Conservation (phyloP, 192 early-diverging fungal genomes). For the Linnemannia schmuckeri region DNA sequence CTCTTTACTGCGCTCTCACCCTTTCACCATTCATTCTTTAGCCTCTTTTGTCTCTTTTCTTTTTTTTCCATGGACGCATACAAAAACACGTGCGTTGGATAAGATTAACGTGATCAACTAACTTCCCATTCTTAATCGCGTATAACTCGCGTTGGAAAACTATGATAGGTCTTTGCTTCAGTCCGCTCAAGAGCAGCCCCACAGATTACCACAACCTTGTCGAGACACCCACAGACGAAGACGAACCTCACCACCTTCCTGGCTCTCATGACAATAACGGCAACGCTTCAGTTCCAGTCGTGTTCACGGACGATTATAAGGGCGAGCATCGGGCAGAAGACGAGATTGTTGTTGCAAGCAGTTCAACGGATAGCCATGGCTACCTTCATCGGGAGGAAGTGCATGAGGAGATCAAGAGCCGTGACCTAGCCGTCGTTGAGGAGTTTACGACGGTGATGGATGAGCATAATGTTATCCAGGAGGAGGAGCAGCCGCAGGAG, state of each 20-base stretch:
- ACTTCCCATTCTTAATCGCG: neutral
- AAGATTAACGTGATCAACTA: neutral
- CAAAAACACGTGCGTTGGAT: neutral
- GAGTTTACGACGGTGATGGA: constrained; percentile 16
- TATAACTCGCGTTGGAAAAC: neutral
- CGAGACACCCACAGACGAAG: constrained; percentile 38
- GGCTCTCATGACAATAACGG: neutral
- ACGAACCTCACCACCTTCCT: constrained; percentile 16
- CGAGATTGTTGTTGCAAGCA: constrained; percentile 12
- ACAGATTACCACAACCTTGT: constrained; percentile 35
- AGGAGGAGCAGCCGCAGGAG: neutral
- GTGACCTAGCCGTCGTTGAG: neutral
- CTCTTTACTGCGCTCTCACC: neutral
- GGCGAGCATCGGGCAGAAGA: neutral
- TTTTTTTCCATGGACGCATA: neutral
- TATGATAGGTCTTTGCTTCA: constrained; percentile 33
- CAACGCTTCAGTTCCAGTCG: neutral
- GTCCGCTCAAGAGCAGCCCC: constrained; percentile 20
- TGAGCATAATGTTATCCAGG: constrained; percentile 17
- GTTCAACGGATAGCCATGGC: constrained; percentile 15
- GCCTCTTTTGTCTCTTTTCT: neutral
- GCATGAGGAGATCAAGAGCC: constrained; percentile 1
- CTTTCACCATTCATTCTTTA: neutral
- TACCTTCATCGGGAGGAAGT: neutral
- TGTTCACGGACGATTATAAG: constrained; percentile 29